Evolutionary conservation across 2,329 filamentous ascomycete genomes (phyloP), one percentile per base, ranked within the genome.

Genomic region (Colletotrichum sp.): DNA sequence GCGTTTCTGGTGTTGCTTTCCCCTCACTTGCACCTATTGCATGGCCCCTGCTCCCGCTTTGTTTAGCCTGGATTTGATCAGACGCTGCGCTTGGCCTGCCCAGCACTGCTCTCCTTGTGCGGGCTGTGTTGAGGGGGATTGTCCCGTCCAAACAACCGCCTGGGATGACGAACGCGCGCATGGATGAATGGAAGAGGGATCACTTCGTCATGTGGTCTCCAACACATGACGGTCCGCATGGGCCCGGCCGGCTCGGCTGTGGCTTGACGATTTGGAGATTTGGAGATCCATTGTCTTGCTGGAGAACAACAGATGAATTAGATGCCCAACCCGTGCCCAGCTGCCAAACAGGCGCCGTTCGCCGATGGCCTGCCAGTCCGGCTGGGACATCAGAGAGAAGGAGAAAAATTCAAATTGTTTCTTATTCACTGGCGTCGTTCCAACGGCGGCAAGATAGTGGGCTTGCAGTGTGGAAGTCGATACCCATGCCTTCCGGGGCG

Each of bases 161-260:
- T 61, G 55, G 66, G 30, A 64, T 12, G 59, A 64, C 30, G 52
- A 63, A 61, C 24, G 56, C 38, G 55, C n/a, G 69, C 56, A 72
- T 75, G 69, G 32, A 64, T 73, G 58, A 18, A 55, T 58, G 69
- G 64, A 65, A 34, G 59, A 58, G 16, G 63, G 43, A 73, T 75
- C 7, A 21, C 13, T 28, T 59, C 64, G 69, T 73, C 73, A 73
- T 75, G 73, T 69, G 73, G 24, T 34, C 56, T 36, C 38, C 34
- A 70, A 36, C 73, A 68, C 63, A 65, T 66, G 71, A 70, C 26
- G 68, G 28, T 30, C 73, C 58, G 34, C 43, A 58, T 69, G 48
- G 43, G 34, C 63, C 32, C 36, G 67, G 55, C 67, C 56, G 55
- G 67, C 56, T 52, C 67, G 56, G 65, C 21, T 38, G 62, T 48